phyloP scores from a whole-genome alignment of 129 eudicot species.

The Logfia minima region DNA sequence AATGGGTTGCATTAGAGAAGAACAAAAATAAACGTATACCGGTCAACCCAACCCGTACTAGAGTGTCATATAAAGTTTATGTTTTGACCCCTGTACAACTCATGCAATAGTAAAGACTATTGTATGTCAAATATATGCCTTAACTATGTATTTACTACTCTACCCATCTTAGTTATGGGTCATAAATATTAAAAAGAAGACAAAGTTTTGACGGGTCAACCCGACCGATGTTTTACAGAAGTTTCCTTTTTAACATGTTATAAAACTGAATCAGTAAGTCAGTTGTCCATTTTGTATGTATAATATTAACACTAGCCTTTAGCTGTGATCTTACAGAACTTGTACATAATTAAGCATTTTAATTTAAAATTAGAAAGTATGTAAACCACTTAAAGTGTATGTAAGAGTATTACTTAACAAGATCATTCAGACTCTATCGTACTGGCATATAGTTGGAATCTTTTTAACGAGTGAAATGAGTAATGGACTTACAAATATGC shows the following conservation, averaged over 20 bases:
- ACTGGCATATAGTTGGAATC: not conserved
- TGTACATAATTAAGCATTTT: not conserved
- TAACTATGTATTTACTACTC: too few relatives aligned
- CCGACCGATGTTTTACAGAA: not conserved
- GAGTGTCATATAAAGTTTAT: too few relatives aligned
- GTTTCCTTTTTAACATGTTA: not conserved
- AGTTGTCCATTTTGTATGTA: not conserved
- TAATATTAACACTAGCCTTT: not conserved
- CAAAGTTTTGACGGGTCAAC: too few relatives aligned
- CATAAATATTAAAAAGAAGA: too few relatives aligned
- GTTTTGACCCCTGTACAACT: too few relatives aligned
- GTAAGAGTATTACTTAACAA: not conserved
- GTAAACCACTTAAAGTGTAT: not conserved
- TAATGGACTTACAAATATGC: constrained; percentile 59
- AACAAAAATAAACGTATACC: too few relatives aligned
- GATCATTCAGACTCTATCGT: not conserved
- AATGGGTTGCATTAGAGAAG: too few relatives aligned
- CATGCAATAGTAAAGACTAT: too few relatives aligned
- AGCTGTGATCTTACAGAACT: not conserved
- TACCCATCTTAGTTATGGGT: too few relatives aligned
- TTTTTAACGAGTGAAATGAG: not conserved
- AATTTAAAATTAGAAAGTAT: not conserved
- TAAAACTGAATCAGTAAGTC: too few relatives aligned
- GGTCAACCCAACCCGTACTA: too few relatives aligned
- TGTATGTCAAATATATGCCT: too few relatives aligned